A percentile compares a stretch with the other conserved stretches of the same genome.
Conservation (phyloP, 352 stramenopile genomes). For the Phytophthora hibernalis region DNA sequence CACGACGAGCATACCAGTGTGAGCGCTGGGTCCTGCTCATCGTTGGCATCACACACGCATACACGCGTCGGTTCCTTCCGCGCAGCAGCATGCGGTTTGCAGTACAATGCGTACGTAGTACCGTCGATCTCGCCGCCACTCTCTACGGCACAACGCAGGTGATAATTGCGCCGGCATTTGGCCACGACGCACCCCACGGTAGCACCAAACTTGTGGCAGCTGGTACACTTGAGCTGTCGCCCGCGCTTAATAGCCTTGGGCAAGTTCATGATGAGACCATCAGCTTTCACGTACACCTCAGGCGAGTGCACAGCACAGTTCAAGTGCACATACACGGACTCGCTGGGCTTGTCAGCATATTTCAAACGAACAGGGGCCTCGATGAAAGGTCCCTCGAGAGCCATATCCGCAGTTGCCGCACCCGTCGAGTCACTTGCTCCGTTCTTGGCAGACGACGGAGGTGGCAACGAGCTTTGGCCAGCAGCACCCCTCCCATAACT, state of each 20-base stretch:
- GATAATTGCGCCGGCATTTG: slow-evolving; percentile 82
- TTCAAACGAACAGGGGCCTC: slow-evolving; percentile 79
- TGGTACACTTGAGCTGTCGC: slow-evolving; percentile 77
- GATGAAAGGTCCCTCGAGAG: slow-evolving; percentile 75
- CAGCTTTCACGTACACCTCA: slow-evolving; percentile 82
- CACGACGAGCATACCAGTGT: slow-evolving; percentile 72
- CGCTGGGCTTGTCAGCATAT: slow-evolving; percentile 69
- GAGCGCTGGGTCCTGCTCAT: slow-evolving; percentile 49
- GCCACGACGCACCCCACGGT: slow-evolving; percentile 82
- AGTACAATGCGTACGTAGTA: slow-evolving; percentile 79
- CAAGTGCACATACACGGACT: slow-evolving; percentile 81
- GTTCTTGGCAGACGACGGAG: slow-evolving; percentile 15
- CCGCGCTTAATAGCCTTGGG: slow-evolving; percentile 78
- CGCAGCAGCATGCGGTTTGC: slow-evolving; percentile 64
- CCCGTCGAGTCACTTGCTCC: slow-evolving; percentile 23
- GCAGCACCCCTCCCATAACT: slow-evolving; percentile 32
- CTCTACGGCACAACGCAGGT: slow-evolving; percentile 79
- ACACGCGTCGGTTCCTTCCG: slow-evolving; percentile 47
- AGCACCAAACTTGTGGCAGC: slow-evolving; percentile 70
- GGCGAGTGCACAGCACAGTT: slow-evolving; percentile 86
- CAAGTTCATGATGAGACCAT: slow-evolving; percentile 85
- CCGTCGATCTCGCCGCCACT: slow-evolving; percentile 77
- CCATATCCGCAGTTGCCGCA: slow-evolving; percentile 35
- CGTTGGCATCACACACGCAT: slow-evolving; percentile 51
- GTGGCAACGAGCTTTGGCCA: slow-evolving; percentile 8